Base-by-base conservation (phyloP, 768 basidiomycete genomes). In the Agrocybe pediades region DNA sequence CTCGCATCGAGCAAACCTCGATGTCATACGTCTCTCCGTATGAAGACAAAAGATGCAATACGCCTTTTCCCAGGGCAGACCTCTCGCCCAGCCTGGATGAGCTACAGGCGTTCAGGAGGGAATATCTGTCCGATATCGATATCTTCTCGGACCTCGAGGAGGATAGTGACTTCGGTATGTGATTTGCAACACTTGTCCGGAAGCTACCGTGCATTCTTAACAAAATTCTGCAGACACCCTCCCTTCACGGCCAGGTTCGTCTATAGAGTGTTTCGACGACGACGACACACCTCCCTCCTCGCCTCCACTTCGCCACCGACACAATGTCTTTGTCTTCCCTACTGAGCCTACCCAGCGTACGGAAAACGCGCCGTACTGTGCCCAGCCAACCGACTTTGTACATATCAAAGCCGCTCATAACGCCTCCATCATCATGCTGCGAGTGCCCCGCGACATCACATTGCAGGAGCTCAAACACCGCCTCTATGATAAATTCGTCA, bases 401-500 rank as follows among this genome's bases (percentile, higher is more conserved):
- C 70, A 77, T 4, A 77, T 90, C 73, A 90, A 90, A 68, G 88
- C 83, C 4, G 77, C 78, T 49, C 79, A 82, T 56, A 80, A 82
- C 61, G 77, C 83, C 56, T 72, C 78, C 23, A 85, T 87, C 56
- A 76, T 91, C 61, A 69, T 87, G 55, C 75, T 91, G 46, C 84
- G 86, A 41, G 68, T 79, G 7, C 68, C 80, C 11, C 75, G 75
- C 56, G 69, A 74, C 39, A 72, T 74, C 53, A 41, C 76, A n/a
- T 78, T 84, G 51, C 60, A 67, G 16, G 82, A 84, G 41, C 61
- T 90, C 15, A 84, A 85, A 54, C 70, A 71, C 47, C 78, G 80
- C 44, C 71, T 92, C 21, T 79, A 80, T 56, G 81, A 85, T 50
- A 90, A 89, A 61, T 85, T 91, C 62, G 75, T 79, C n/a, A 73